Conservation (phyloP, 208 protist genomes). For the Acanthamoeba royreba region DNA sequence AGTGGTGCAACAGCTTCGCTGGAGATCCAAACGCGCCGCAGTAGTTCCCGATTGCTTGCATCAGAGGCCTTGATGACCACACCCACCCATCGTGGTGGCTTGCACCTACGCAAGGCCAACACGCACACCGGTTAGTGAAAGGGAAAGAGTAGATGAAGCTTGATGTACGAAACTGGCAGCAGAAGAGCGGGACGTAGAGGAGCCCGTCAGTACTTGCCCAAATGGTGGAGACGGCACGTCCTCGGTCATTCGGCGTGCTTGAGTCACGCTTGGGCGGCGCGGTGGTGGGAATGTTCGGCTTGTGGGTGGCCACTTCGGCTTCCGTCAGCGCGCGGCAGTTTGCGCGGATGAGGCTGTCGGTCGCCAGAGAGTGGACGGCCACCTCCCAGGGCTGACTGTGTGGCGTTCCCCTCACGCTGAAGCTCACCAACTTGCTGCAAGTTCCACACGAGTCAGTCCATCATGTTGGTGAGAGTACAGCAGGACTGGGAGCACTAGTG, state of each 20-base stretch:
- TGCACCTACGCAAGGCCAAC: not conserved
- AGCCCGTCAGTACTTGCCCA: not conserved
- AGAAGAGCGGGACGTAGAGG: not conserved
- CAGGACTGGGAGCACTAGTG: too few relatives aligned
- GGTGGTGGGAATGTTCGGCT: not conserved
- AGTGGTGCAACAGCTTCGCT: too few relatives aligned
- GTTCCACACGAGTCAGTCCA: too few relatives aligned
- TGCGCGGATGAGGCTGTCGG: not conserved
- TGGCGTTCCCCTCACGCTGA: not conserved
- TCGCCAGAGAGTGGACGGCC: not conserved
- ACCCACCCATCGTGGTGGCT: conserved; percentile 16
- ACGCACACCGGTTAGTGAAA: not conserved
- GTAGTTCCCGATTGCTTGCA: not conserved
- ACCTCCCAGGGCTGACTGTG: not conserved
- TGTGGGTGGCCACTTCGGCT: not conserved
- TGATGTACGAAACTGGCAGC: not conserved
- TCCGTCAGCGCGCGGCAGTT: conserved; percentile 13
- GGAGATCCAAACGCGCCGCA: not conserved
- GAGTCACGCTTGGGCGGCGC: not conserved
- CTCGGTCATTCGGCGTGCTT: too few relatives aligned
- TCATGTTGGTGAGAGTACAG: too few relatives aligned
- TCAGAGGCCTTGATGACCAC: not conserved
- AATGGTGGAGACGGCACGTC: not conserved
- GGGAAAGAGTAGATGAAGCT: too few relatives aligned
- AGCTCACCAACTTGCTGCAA: not conserved